Evolutionary conservation across 352 stramenopile genomes (phyloP).

Genomic region (Pythium graminicola): DNA sequence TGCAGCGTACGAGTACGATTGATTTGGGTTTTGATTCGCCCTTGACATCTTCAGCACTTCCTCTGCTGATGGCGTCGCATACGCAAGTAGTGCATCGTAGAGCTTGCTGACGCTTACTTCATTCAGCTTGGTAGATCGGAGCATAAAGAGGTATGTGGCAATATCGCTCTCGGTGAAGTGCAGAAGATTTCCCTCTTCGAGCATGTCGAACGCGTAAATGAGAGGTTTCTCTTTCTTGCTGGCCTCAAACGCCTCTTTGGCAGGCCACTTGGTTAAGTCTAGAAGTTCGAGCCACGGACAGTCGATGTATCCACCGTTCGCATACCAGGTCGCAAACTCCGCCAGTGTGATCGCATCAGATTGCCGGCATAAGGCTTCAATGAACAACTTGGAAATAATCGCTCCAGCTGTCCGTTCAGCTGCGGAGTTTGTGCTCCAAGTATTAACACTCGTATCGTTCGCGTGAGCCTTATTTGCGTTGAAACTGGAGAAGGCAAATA

Average conservation of each 20-base stretch:
- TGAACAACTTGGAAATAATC: slow-evolving; percentile 87
- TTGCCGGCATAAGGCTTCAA: slow-evolving; percentile 54
- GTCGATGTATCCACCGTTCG: slow-evolving; percentile 88
- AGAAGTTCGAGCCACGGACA: slow-evolving; percentile 96
- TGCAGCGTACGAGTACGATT: slow-evolving; percentile 69
- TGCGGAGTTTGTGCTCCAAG: slow-evolving; percentile 72
- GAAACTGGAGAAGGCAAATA: slow-evolving; percentile 83
- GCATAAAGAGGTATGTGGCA: slow-evolving; percentile 78
- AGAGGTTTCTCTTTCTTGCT: slow-evolving; percentile 79
- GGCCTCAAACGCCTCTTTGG: slow-evolving; percentile 82
- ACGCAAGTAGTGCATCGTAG: slow-evolving; percentile 69
- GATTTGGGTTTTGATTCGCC: slow-evolving; percentile 32
- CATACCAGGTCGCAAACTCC: slow-evolving; percentile 97
- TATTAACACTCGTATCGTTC: slow-evolving; percentile 53
- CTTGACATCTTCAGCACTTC: slow-evolving; percentile 62
- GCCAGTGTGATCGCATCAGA: slow-evolving; percentile 85
- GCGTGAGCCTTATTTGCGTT: slow-evolving; percentile 52
- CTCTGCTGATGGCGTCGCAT: slow-evolving; percentile 62
- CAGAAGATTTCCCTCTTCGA: slow-evolving; percentile 78
- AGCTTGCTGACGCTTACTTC: slow-evolving; percentile 70
- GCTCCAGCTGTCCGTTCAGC: slow-evolving; percentile 84
- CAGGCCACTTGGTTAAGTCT: slow-evolving; percentile 93
- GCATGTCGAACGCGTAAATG: slow-evolving; percentile 82
- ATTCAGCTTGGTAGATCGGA: slow-evolving; percentile 69
- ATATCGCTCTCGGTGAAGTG: slow-evolving; percentile 83